phyloP scores from a whole-genome alignment of 176 grass and related monocot species.

The Tillandsia fasciculata region DNA sequence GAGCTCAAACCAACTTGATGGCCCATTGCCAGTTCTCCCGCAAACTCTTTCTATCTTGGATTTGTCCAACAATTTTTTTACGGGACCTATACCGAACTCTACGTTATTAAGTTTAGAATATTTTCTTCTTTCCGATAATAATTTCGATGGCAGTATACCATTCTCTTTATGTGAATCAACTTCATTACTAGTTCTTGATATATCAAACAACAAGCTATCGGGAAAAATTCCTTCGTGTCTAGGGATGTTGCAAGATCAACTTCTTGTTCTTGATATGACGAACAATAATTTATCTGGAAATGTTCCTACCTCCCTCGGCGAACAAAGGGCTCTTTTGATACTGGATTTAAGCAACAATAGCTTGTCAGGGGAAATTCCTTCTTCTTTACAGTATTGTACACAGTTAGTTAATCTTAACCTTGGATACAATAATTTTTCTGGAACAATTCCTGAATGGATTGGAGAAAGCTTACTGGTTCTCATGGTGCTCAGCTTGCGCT shows the following conservation, averaged over 20 bases:
- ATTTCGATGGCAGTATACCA: constrained; percentile 16
- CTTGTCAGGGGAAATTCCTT: constrained; percentile 5
- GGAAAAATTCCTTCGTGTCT: neutral
- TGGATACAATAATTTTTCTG: no score
- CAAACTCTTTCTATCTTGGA: constrained; percentile 3
- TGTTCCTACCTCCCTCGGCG: neutral
- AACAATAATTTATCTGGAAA: neutral
- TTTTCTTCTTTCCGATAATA: constrained; percentile 5
- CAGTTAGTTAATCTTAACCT: constrained; percentile 12
- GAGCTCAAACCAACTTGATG: constrained; percentile 29
- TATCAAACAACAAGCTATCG: constrained; percentile 18
- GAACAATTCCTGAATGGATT: no score
- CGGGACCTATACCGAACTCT: neutral
- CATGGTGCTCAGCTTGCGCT: no score
- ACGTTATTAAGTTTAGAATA: neutral
- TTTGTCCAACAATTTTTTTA: constrained; percentile 21
- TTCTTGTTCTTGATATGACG: neutral
- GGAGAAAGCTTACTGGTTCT: no score
- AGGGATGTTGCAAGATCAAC: neutral
- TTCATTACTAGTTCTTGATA: neutral
- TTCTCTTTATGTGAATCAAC: constrained; percentile 6
- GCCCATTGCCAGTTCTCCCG: constrained; percentile 11
- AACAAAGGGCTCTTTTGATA: neutral
- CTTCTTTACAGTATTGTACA: neutral
- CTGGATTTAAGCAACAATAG: constrained; percentile 6